phyloP scores from a whole-genome alignment of 306 rosid genomes.

The Vigna hirtella region DNA sequence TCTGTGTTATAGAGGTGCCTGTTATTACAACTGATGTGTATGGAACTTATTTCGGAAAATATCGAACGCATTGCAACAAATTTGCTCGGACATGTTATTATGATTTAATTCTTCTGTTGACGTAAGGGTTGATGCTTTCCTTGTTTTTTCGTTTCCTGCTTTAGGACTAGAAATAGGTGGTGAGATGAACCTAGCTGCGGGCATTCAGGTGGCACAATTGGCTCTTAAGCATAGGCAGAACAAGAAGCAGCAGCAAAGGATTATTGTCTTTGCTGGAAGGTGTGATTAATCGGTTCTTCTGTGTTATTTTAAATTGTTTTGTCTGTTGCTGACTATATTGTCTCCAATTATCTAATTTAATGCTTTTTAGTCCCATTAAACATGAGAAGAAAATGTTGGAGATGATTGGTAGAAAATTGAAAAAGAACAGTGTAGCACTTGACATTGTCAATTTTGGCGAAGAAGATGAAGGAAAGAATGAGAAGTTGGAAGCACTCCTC shows the following conservation, averaged over 20 bases:
- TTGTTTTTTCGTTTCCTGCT: slow-evolving; percentile 5
- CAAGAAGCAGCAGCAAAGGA: slow-evolving; percentile 97
- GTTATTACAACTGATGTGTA: slow-evolving; percentile 10
- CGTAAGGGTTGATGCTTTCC: slow-evolving; percentile 14
- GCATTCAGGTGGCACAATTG: slow-evolving; percentile 96
- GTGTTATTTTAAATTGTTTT: slow-evolving; percentile 22
- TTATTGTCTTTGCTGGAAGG: slow-evolving; percentile 96
- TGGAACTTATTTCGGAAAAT: slow-evolving; percentile 9
- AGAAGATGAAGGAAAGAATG: slow-evolving; percentile 86
- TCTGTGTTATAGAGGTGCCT: not conserved
- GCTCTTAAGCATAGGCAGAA: slow-evolving; percentile 98
- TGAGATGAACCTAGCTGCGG: slow-evolving; percentile 94
- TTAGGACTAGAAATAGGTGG: slow-evolving; percentile 96
- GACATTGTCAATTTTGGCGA: slow-evolving; percentile 92
- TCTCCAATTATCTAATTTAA: slow-evolving; percentile 12
- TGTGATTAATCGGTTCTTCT: slow-evolving; percentile 36
- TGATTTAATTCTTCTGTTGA: slow-evolving; percentile 28
- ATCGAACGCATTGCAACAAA: slow-evolving; percentile 26
- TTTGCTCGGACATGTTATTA: not conserved
- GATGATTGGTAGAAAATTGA: slow-evolving; percentile 84
- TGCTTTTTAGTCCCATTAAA: slow-evolving; percentile 67
- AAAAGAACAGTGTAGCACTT: slow-evolving; percentile 92
- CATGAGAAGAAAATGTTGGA: slow-evolving; percentile 86
- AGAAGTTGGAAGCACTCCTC: slow-evolving; percentile 87
- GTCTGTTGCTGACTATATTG: slow-evolving; percentile 22